Percentiles rank a stretch among this genome's conserved stretches.
phyloP scores from a whole-genome alignment of 345 rosid species.

The Turritis glabra region DNA sequence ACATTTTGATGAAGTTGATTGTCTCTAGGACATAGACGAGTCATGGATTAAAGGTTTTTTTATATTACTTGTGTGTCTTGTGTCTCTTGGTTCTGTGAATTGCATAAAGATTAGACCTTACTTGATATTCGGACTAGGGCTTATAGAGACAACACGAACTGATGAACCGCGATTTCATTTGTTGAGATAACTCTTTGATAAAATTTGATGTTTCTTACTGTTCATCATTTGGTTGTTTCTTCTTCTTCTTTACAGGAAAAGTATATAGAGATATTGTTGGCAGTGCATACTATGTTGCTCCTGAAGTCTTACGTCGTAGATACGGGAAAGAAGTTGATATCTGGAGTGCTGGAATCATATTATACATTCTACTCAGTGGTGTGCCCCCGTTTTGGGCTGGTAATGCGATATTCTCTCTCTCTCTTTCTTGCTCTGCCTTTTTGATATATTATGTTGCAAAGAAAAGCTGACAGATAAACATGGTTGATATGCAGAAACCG shows the following conservation, averaged over 20 bases:
- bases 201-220: not conserved
- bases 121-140: not conserved
- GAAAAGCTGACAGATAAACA: not conserved
- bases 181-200: slow-evolving; percentile 8
- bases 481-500: slow-evolving; percentile 58
- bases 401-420: slow-evolving; percentile 15
- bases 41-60: not conserved
- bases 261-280: slow-evolving; percentile 71
- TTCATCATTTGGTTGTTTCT: slow-evolving; percentile 27
- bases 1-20: slow-evolving; percentile 16
- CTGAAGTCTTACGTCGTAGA: slow-evolving; percentile 69
- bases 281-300: slow-evolving; percentile 68
- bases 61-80: not conserved
- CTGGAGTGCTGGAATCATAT: slow-evolving; percentile 86
- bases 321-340: slow-evolving; percentile 81
- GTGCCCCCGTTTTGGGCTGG: slow-evolving; percentile 98
- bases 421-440: not conserved
- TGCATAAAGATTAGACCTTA: not conserved
- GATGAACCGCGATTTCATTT: not conserved
- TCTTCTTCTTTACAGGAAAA: slow-evolving; percentile 49
- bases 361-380: slow-evolving; percentile 82
- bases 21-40: slow-evolving; percentile 10
- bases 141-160: not conserved
- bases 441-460: not conserved
- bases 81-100: slow-evolving; percentile 13